Conservation (phyloP, 805 yeast species). For the Yarrowia porcina region DNA sequence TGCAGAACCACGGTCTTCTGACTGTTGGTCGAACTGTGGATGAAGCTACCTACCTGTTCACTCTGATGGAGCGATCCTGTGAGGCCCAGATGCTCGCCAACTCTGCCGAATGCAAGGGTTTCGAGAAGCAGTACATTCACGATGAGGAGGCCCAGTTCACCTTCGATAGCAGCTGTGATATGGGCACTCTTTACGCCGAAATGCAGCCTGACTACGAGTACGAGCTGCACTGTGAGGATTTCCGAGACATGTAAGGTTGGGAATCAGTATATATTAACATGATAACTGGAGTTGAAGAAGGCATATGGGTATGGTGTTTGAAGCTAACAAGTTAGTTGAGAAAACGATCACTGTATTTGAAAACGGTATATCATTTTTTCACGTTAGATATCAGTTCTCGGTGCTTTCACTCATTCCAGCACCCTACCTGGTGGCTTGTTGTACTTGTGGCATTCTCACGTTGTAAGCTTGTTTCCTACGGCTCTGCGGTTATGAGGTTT, state of each 20-base stretch:
- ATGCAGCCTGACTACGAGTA: slow-evolving; percentile 67
- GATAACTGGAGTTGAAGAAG: too few species aligned
- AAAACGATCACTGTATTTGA: too few species aligned
- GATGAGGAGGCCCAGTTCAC: slow-evolving; percentile 70
- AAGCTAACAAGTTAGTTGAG: too few species aligned
- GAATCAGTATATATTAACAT: neutral
- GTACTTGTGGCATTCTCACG: too few species aligned
- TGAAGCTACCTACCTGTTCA: slow-evolving; percentile 67
- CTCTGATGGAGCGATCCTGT: slow-evolving; percentile 61
- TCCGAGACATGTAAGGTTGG: slow-evolving; percentile 14
- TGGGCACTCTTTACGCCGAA: slow-evolving; percentile 66
- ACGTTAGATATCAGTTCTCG: too few species aligned
- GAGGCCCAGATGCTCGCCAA: slow-evolving; percentile 65
- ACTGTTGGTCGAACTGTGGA: slow-evolving; percentile 70
- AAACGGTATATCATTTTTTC: too few species aligned
- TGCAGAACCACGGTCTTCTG: slow-evolving; percentile 70
- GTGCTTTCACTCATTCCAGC: too few species aligned
- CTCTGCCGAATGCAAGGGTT: slow-evolving; percentile 40
- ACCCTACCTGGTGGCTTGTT: too few species aligned
- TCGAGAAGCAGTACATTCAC: slow-evolving; percentile 43
- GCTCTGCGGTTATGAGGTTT: neutral
- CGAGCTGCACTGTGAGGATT: slow-evolving; percentile 38
- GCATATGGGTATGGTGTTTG: too few species aligned
- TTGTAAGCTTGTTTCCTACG: slow-evolving; percentile 1
- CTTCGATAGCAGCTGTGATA: slow-evolving; percentile 55